These are phyloP conservation scores for Sophora flavescens DNA, from an alignment of 306 rosid genomes.

Conservation along the genomic window DNA sequence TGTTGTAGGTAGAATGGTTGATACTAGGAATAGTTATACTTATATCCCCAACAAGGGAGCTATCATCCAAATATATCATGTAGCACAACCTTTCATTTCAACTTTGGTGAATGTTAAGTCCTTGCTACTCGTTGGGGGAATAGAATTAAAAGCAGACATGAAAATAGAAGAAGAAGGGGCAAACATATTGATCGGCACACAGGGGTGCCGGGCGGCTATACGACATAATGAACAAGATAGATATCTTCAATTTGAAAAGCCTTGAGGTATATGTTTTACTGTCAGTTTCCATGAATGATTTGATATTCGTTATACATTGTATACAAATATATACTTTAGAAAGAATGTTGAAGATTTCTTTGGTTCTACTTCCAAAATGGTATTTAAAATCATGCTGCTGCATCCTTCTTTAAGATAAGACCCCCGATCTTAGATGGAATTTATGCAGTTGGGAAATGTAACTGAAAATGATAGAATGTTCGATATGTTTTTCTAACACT, in stretches of 20 bases:
- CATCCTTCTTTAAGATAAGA: neutral
- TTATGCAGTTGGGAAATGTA: conserved; percentile 14
- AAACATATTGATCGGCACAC: conserved; percentile 85
- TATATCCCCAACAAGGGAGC: conserved; percentile 90
- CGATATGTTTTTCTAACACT: neutral
- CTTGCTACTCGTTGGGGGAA: conserved; percentile 86
- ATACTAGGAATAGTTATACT: conserved; percentile 74
- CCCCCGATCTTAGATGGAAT: conserved; percentile 10
- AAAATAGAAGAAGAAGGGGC: conserved; percentile 86
- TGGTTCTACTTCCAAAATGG: neutral
- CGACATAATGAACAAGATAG: conserved; percentile 86
- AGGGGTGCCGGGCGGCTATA: conserved; percentile 84
- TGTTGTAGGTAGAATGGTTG: conserved; percentile 52
- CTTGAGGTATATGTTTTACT: conserved; percentile 67
- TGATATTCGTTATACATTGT: neutral
- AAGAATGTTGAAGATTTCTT: conserved; percentile 5
- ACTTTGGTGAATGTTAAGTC: conserved; percentile 68
- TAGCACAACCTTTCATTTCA: conserved; percentile 81
- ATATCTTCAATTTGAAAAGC: conserved; percentile 67
- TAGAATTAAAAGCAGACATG: conserved; percentile 74
- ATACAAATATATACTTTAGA: neutral
- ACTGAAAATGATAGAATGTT: conserved; percentile 17
- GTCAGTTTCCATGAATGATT: conserved; percentile 28
- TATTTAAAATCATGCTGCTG: neutral
- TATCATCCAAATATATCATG: conserved; percentile 80